Base-by-base conservation (phyloP, 371 early-diverging fungal species). In the Mucor indicus region DNA sequence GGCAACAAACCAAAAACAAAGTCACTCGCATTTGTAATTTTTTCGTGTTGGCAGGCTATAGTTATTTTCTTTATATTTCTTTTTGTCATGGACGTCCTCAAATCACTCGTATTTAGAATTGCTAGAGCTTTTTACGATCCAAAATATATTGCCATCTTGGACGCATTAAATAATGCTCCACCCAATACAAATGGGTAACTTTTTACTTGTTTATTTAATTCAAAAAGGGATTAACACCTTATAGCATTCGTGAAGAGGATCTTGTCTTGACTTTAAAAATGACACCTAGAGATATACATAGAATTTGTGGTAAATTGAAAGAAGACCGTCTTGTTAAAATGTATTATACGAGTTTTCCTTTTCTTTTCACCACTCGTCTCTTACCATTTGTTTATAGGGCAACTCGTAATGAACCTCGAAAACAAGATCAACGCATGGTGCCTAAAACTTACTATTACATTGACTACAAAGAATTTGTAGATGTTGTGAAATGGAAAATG, bases 401-500 rank as follows among this genome's bases (percentile, higher is more conserved):
- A 23, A 79, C 76, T 29, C 76, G 76, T 8, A 70, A 72, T 50
- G 88, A 87, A 56, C 72, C 83, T 23, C 62, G 81, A 61, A 87
- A 77, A 51, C 76, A 77, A 21, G 86, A 84, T 51, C 80, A 79
- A 43, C 56, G 84, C 16, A 56, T 82, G 9, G 74, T 86, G 13
- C 81, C 85, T 11, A 83, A 82, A 59, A 81, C 85, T 25, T 92
- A 88, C 56, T 93, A 91, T 59, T 91, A 89, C 53, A 77, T 96
- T 10, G 96, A 96, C 64, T 95, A 93, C 69, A 88, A 88, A 65
- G 83, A 86, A 37, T 93, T 96, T 69, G 89, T 96, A 0, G 91
- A 95, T 53, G 92, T 92, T 13, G 87, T 93, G 30, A 95, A 94
- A 59, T 94, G 84, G 84, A 85, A 87, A 57, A 92, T 96, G 71